Evolutionary conservation across 164 flowering plant species (phyloP).

Genomic region (Vitis riparia): DNA sequence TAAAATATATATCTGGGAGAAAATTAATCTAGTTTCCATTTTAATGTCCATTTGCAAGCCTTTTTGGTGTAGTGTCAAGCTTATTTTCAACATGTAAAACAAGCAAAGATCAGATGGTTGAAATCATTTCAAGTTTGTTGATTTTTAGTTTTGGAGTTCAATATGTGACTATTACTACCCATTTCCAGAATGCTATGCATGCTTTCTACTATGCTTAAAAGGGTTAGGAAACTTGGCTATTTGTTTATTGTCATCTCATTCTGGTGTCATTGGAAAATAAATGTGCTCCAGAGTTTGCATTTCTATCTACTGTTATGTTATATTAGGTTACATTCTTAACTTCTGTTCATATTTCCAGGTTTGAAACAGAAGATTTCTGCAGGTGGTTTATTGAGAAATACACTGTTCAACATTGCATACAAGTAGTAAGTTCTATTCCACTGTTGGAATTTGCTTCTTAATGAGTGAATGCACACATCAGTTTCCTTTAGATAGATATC

Average conservation of each 20-base stretch:
- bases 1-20: no score
- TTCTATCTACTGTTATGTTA: no score
- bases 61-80: neutral
- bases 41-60: neutral
- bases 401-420: conserved; percentile 70
- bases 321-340: neutral
- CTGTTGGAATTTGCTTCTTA: neutral
- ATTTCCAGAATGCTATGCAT: neutral
- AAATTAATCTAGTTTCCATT: neutral
- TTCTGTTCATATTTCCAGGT: conserved; percentile 48
- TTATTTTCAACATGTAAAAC: neutral
- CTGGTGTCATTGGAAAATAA: neutral
- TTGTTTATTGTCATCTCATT: neutral
- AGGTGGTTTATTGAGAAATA: conserved; percentile 59
- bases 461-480: no score
- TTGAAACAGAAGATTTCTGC: conserved; percentile 71
- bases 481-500: no score
- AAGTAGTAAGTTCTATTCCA: conserved; percentile 57
- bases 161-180: neutral
- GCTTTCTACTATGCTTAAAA: neutral
- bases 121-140: neutral
- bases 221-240: neutral
- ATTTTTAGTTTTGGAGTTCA: neutral
- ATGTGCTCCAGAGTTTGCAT: no score
- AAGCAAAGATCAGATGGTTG: neutral